phyloP scores from a whole-genome alignment of 208 protist species.

The Polymyxa betae region DNA sequence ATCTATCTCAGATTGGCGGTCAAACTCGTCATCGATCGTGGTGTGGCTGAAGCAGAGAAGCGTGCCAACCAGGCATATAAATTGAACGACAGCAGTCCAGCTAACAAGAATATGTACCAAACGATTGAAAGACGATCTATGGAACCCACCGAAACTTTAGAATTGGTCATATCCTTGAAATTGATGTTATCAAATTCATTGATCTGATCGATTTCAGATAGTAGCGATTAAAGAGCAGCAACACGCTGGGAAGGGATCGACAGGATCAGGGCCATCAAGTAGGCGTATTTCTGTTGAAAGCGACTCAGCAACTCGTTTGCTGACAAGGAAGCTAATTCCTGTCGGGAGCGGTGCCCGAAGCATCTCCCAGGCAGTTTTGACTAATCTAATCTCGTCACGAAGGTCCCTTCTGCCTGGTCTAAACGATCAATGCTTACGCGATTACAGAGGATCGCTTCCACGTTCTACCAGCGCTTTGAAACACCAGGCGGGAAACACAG shows the following conservation, averaged over 20 bases:
- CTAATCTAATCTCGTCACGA: not conserved
- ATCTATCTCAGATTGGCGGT: not conserved
- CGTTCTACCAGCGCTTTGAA: not conserved
- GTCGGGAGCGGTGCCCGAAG: not conserved
- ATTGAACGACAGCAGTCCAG: not conserved
- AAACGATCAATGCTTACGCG: not conserved
- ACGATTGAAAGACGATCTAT: not conserved
- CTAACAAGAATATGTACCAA: not conserved
- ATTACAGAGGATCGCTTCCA: not conserved
- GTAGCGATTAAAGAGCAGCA: not conserved
- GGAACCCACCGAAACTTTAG: not conserved
- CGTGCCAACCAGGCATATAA: not conserved
- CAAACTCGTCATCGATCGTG: not conserved
- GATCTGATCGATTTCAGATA: too few species aligned
- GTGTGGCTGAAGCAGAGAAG: not conserved
- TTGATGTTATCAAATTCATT: too few species aligned
- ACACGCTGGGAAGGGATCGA: not conserved
- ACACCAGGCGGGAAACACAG: not conserved
- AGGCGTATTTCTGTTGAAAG: too few species aligned
- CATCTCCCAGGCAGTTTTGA: not conserved
- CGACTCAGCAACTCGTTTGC: not conserved
- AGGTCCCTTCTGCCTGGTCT: not conserved
- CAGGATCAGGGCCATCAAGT: too few species aligned
- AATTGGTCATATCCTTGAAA: not conserved
- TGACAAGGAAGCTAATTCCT: not conserved